phyloP scores from a whole-genome alignment of 2,329 filamentous ascomycete genomes.

The Trematosphaeria pertusa region DNA sequence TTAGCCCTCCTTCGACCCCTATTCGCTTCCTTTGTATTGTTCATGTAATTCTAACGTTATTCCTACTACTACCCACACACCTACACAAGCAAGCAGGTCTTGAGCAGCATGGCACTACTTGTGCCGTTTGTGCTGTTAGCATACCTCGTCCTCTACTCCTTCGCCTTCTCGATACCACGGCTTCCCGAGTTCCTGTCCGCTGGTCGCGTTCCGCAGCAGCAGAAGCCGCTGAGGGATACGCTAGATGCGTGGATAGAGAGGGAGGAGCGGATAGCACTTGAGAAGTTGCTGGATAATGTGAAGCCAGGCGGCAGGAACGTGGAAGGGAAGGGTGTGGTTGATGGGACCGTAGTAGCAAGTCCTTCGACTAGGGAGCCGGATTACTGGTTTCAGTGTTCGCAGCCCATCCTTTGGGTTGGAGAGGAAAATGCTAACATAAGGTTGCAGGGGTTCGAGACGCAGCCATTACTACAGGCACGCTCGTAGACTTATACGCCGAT shows the following conservation, averaged over 20 bases:
- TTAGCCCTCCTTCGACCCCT: not conserved
- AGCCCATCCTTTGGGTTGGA: not conserved
- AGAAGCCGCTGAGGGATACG: constrained; percentile 36
- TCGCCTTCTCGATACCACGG: constrained; percentile 40
- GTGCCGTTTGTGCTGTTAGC: constrained; percentile 13
- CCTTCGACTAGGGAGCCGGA: constrained; percentile 50
- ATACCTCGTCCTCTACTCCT: constrained; percentile 24
- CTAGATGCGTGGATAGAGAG: constrained; percentile 46
- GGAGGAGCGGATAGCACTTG: constrained; percentile 45
- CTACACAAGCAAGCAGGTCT: not conserved
- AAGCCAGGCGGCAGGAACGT: constrained; percentile 51
- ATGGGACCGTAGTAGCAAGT: constrained; percentile 53
- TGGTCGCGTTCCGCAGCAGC: constrained; percentile 24
- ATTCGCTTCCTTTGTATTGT: not conserved
- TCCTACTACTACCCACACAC: not conserved
- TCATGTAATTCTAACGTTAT: not conserved
- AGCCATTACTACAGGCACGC: constrained; percentile 51
- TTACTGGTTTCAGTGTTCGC: constrained; percentile 54
- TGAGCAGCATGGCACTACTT: constrained; percentile 2
- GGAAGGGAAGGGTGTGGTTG: constrained; percentile 38
- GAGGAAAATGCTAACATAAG: constrained; percentile 12
- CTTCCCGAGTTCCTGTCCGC: constrained; percentile 26
- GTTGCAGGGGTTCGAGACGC: constrained; percentile 53
- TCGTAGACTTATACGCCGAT: constrained; percentile 50
- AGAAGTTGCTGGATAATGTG: constrained; percentile 52